A percentile compares a stretch with the other conserved stretches of the same genome.
phyloP scores from a whole-genome alignment of 176 grass and related monocot species.

The Thalia dealbata region DNA sequence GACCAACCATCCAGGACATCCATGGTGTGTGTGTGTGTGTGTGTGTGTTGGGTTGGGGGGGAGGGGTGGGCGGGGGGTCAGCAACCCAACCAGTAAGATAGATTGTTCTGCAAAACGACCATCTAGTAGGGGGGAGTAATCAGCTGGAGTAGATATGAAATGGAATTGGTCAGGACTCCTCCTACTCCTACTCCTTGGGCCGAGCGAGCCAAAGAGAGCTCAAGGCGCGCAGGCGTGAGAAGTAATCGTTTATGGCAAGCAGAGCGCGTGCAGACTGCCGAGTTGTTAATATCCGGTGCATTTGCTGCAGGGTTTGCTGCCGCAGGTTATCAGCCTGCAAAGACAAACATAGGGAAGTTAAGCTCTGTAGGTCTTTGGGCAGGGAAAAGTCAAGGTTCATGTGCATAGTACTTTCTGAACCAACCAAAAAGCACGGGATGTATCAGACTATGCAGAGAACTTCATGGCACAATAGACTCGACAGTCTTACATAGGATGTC shows the following conservation, averaged over 20 bases:
- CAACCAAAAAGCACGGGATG: neutral
- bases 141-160: neutral
- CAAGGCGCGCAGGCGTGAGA: slow-evolving; percentile 80
- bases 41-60: too few species aligned
- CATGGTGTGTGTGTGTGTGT: neutral
- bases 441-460: neutral
- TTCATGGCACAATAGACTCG: neutral
- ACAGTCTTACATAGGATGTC: neutral
- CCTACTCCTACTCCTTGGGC: slow-evolving; percentile 69
- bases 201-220: slow-evolving; percentile 97
- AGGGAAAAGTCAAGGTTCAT: neutral
- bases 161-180: slow-evolving; percentile 12
- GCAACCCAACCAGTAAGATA: neutral
- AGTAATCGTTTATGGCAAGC: slow-evolving; percentile 86
- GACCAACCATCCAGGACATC: neutral
- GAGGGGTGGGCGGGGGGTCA: neutral
- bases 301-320: slow-evolving; percentile 83
- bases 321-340: slow-evolving; percentile 85
- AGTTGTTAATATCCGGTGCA: slow-evolving; percentile 82
- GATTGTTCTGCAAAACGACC: neutral
- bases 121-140: neutral
- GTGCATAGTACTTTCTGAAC: neutral
- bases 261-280: slow-evolving; percentile 68
- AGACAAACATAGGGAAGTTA: slow-evolving; percentile 19
- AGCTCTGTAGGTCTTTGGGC: neutral